Base-by-base conservation (phyloP, 2,329 filamentous ascomycete species). In the Polytolypa hystricis region DNA sequence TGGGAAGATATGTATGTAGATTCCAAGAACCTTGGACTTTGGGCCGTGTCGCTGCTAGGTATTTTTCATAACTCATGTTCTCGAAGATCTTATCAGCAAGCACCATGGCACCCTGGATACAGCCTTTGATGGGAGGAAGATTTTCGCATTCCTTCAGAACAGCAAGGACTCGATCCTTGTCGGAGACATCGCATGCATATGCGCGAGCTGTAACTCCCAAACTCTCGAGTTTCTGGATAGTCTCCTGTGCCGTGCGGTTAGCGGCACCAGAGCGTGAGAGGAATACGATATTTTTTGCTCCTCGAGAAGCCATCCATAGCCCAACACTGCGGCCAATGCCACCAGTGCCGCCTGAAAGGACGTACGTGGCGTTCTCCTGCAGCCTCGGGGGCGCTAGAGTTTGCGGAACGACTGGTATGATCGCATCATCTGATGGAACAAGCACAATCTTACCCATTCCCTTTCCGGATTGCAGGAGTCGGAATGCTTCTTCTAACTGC, bases 21-120 rank as follows among this genome's bases (percentile, higher is more conserved):
- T 62, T 61, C 46, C 52, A 53, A 3, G 54, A 54, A 3, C 57
- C 62, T 11, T 52, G 38, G 4, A 63, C 54, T 40, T 70, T 70
- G 1, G 65, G 58, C 11, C 43, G 43, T 3, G 61, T 47, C 1
- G 57, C 57, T 1, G 43, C 48, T 4, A 49, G 49, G 50, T 57
- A 69, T 29, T 66, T 50, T 2, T 53, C 46, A 23, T 58, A 58
- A 0, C 49, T 51, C 57, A 68, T 63, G 7, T 62, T 58, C 16
- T 59, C 52, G 30, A 63, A 64, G 7, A 60, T 31, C 40, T 40
- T 33, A 41, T 47, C 26, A n/a, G 44, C 25, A 55, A 35, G 2
- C 14, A 55, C 49, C 51, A 57, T 56, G 0, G 57, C 38, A 1
- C 38, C 40, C 32, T 58, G 55, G 9, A 62, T 51, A 16, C 51